Percentiles rank a stretch among this genome's conserved stretches.
Evolutionary conservation across 768 basidiomycete species (phyloP).

Genomic region (Suillus subaureus): DNA sequence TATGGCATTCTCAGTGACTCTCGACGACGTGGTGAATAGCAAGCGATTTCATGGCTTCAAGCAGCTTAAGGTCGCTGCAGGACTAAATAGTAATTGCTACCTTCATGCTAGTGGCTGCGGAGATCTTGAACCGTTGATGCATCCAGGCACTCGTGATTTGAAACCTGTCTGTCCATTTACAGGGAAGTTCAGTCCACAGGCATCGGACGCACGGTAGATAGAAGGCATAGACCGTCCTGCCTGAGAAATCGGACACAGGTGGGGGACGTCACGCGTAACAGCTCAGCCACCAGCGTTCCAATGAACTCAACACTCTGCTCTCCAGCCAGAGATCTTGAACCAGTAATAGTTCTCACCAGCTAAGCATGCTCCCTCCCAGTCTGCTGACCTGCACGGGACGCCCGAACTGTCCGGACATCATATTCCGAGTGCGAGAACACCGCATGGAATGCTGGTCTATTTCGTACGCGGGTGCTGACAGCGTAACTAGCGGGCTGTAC

Average conservation of each 20-base stretch:
- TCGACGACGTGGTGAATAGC: not conserved
- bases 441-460: not conserved
- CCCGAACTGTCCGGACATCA: not conserved
- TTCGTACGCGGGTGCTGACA: not conserved
- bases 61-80: not conserved
- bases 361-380: not conserved
- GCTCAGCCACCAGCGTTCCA: not conserved
- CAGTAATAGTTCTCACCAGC: slow-evolving; percentile 11
- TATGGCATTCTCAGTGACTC: not conserved
- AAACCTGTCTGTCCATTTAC: too few relatives aligned
- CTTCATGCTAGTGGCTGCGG: not conserved
- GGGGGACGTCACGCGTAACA: not conserved
- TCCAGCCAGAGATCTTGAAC: not conserved
- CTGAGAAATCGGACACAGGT: slow-evolving; percentile 1
- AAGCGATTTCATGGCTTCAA: not conserved
- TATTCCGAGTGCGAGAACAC: slow-evolving; percentile 7
- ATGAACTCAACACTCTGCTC: not conserved
- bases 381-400: slow-evolving; percentile 11
- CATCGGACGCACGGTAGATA: not conserved
- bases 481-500: not conserved
- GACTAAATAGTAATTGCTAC: not conserved
- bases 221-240: not conserved
- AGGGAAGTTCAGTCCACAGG: not conserved
- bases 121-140: not conserved
- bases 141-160: not conserved